Evolutionary conservation across 139 green algal genomes (phyloP).

Genomic region (Chlorella sorokiniana): DNA sequence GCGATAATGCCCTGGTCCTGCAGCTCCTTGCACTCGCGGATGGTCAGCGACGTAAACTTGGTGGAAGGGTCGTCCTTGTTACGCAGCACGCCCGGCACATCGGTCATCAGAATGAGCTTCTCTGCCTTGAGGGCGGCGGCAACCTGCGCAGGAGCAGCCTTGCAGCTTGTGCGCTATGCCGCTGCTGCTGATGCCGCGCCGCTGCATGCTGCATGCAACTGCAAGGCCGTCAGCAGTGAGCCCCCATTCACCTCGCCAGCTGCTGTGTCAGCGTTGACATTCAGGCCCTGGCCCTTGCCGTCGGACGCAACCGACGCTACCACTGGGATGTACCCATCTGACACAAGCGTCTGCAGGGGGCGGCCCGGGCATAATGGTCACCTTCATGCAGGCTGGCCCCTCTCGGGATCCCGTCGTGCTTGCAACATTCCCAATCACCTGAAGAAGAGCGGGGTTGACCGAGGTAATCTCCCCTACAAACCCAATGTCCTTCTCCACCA

Average conservation of each 20-base stretch:
- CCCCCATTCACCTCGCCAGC: conserved; percentile 87
- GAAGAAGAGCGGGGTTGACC: conserved; percentile 66
- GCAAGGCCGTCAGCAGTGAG: not conserved
- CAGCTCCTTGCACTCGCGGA: conserved; percentile 73
- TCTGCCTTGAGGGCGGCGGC: conserved; percentile 91
- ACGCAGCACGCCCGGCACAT: conserved; percentile 89
- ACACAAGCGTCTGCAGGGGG: conserved; percentile 70
- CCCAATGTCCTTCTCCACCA: conserved; percentile 90
- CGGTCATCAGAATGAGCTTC: conserved; percentile 99
- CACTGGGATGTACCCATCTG: conserved; percentile 90
- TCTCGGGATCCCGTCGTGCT: not conserved
- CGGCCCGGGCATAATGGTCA: not conserved
- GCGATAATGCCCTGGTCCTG: conserved; percentile 93
- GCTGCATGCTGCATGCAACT: not conserved
- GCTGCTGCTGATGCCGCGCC: not conserved
- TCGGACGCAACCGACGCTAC: conserved; percentile 94
- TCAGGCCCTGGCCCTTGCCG: conserved; percentile 87
- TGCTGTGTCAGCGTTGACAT: conserved; percentile 98
- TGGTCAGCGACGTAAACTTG: conserved; percentile 78
- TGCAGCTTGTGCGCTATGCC: not conserved
- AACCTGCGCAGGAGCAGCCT: conserved; percentile 58
- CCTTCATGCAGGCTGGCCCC: too few species aligned
- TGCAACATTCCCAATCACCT: conserved; percentile 7
- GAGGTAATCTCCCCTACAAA: conserved; percentile 94
- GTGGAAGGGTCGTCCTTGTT: conserved; percentile 90